phyloP scores from a whole-genome alignment of 192 early-diverging fungal species.

The Umbelopsis isabellina region DNA sequence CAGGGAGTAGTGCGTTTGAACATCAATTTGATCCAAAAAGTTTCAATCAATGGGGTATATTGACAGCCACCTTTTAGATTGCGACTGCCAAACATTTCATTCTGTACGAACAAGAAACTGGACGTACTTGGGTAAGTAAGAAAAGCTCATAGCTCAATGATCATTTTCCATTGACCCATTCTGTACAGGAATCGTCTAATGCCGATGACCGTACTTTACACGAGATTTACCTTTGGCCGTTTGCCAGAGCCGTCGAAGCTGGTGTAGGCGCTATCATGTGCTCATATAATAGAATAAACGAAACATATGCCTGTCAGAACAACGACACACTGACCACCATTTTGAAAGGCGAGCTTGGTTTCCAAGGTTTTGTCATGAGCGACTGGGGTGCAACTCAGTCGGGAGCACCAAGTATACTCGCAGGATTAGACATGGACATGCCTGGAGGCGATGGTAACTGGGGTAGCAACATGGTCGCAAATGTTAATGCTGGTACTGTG shows the following conservation, averaged over 20 bases:
- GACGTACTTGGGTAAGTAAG: constrained; percentile 12
- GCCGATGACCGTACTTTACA: constrained; percentile 60
- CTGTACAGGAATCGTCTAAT: constrained; percentile 31
- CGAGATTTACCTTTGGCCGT: constrained; percentile 62
- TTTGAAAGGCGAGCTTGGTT: constrained; percentile 54
- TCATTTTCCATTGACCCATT: background rate
- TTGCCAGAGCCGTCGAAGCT: constrained; percentile 55
- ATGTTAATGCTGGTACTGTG: constrained; percentile 17
- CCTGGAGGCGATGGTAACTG: constrained; percentile 42
- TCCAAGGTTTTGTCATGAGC: constrained; percentile 57
- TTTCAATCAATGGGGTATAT: background rate
- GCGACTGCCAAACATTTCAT: constrained; percentile 21
- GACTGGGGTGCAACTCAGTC: constrained; percentile 56
- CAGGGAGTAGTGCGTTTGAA: constrained; percentile 29
- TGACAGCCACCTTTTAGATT: background rate
- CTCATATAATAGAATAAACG: constrained; percentile 61
- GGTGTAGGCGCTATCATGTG: constrained; percentile 66
- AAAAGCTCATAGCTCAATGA: no score
- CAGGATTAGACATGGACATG: constrained; percentile 65
- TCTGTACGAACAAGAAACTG: constrained; percentile 28
- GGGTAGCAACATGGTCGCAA: constrained; percentile 19
- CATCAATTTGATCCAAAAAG: background rate
- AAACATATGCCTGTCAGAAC: constrained; percentile 50
- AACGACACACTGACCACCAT: constrained; percentile 38
- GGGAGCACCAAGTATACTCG: constrained; percentile 15